Base-by-base conservation (phyloP, 257 asterid species). In the Eustoma russellianum region DNA sequence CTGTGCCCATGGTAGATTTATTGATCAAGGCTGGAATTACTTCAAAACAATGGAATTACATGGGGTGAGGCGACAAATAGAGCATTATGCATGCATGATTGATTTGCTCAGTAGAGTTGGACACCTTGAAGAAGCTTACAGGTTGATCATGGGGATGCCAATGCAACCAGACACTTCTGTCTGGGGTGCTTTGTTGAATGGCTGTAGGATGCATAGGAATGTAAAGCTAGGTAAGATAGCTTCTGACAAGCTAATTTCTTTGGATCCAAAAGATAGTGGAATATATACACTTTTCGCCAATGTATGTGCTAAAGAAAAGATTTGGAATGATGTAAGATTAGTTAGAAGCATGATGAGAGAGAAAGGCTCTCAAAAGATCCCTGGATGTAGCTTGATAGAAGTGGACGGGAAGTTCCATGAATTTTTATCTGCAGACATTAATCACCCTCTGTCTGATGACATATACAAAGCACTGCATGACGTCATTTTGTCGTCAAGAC, bases 231-330 rank as follows among this genome's bases (percentile, higher is more conserved):
- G 94, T 16, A 87, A 81, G 64, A 16, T 81, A 18, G 89, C 94
- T 1, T 89, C 89, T 1, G 79, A 74, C 41, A 72, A 79, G 58
- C 83, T 87, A 58, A 70, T 84, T 34, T 40, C 49, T 51, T 66
- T 87, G 78, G 96, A 83, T 61, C 87, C 93, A 13, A 67, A 77
- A 43, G 94, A 83, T 55, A 79, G 96, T 58, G 94, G 96, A 3
- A 77, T 80, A 13, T 87, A 87, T 18, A 69, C 74, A 52, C 86
- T 87, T 60, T 66, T 87, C 59, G 82, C 94, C 46, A 69, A 79
- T 58, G 43, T 87, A 46, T 83, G 93, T 48, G 92, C 94, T n/a
- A 57, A 74, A 44, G 71, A 79, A 70, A 72, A 77, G 66, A 72
- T 75, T 62, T 87, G 94, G 96, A 66, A 64, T 5, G 89, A 76